Percentiles rank a stretch among this genome's conserved stretches.
phyloP scores from a whole-genome alignment of 2,329 filamentous ascomycete species.

The Aureobasidium subglaciale region DNA sequence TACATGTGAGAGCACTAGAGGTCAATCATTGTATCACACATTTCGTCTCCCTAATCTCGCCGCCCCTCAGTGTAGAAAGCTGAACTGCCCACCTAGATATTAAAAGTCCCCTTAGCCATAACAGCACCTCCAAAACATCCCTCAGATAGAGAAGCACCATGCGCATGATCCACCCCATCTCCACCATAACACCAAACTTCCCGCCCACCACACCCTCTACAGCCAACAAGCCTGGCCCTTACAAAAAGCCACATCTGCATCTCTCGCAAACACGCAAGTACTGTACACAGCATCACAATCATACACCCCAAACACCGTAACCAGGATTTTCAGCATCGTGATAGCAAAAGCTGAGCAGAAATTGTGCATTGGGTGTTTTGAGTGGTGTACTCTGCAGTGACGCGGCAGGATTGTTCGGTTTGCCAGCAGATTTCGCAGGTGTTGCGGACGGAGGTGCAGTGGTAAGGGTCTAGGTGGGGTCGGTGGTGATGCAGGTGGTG shows the following conservation, averaged over 20 bases:
- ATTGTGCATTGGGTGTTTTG: background rate
- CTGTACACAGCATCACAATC: background rate
- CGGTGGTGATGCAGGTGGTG: background rate
- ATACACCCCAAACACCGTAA: background rate
- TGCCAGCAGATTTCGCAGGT: slow-evolving; percentile 6
- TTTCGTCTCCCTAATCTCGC: too few relatives aligned
- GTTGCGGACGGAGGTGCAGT: slow-evolving; percentile 4
- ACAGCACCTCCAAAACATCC: too few relatives aligned
- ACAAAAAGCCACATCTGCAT: background rate
- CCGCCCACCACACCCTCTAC: background rate
- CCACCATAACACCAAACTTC: background rate
- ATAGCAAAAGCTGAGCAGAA: background rate
- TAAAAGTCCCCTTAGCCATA: too few relatives aligned
- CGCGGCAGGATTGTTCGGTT: slow-evolving; percentile 3
- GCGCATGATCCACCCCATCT: too few relatives aligned
- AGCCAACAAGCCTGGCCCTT: background rate
- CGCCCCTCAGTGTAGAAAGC: too few relatives aligned
- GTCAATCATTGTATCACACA: too few relatives aligned
- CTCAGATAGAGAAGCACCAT: too few relatives aligned
- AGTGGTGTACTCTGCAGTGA: background rate
- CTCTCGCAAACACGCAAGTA: background rate
- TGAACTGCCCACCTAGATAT: too few relatives aligned
- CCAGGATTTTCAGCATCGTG: background rate
- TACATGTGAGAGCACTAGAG: too few relatives aligned
- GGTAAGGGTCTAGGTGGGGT: background rate